Conservation (phyloP, 2,329 filamentous ascomycete genomes). For the Epichloe gansuensis region DNA sequence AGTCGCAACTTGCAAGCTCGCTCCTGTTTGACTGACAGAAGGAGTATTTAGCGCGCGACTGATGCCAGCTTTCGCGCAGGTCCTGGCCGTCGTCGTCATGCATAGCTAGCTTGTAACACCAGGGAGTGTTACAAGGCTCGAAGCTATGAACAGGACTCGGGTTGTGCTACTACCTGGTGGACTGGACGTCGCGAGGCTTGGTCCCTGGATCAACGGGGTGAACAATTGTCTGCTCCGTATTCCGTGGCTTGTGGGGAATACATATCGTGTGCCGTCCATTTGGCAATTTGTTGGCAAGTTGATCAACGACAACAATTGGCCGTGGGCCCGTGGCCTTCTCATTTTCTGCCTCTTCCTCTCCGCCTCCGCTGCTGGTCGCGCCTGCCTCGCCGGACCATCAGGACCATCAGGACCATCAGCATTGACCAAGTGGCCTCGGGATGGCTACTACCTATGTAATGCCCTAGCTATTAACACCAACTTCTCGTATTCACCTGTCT, state of each 20-base stretch:
- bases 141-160: background rate
- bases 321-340: background rate
- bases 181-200: background rate
- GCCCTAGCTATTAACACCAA: background rate
- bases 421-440: background rate
- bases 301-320: background rate
- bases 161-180: background rate
- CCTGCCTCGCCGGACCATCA: background rate
- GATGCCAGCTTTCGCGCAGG: background rate
- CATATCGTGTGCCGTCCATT: background rate
- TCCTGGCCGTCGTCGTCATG: background rate
- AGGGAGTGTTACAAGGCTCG: background rate
- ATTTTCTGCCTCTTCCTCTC: background rate
- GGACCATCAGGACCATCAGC: background rate
- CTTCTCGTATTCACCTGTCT: conserved; percentile 5
- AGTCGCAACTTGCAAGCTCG: too few species aligned
- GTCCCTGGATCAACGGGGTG: background rate
- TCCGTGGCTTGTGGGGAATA: background rate
- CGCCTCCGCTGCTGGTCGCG: background rate
- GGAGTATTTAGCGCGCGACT: background rate
- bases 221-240: background rate
- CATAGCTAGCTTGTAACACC: background rate
- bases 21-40: background rate
- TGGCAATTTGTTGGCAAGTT: too few species aligned
- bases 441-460: background rate